Conservation (phyloP, 768 basidiomycete species). For the Russula abietina region DNA sequence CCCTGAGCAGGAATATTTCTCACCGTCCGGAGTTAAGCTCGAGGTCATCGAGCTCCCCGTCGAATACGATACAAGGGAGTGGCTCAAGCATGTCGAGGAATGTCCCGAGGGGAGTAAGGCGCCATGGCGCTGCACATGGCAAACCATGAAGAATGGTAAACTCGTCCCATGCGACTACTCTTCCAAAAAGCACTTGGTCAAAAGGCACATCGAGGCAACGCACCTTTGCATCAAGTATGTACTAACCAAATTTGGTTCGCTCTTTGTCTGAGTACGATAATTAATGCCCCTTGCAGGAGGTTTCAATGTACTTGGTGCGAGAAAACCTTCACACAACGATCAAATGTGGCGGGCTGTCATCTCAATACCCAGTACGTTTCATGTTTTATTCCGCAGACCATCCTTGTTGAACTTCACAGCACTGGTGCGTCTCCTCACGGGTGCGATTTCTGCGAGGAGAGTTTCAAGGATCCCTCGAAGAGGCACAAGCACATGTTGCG, state of each 20-base stretch:
- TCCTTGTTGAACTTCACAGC: conserved; percentile 31
- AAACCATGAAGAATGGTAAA: conserved; percentile 32
- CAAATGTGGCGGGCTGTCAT: conserved; percentile 50
- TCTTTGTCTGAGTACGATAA: conserved; percentile 22
- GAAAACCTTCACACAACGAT: conserved; percentile 54
- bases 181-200: conserved; percentile 59
- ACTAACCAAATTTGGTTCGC: conserved; percentile 16
- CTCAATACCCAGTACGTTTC: conserved; percentile 45
- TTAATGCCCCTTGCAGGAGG: conserved; percentile 35
- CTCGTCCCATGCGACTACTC: conserved; percentile 38
- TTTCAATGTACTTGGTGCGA: conserved; percentile 47
- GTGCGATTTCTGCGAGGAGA: conserved; percentile 47
- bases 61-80: conserved; percentile 23
- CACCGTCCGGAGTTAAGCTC: conserved; percentile 22
- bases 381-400: conserved; percentile 17
- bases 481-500: conserved; percentile 54
- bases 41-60: conserved; percentile 25
- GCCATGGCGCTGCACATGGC: conserved; percentile 40
- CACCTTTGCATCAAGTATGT: conserved; percentile 57
- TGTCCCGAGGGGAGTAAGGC: conserved; percentile 21
- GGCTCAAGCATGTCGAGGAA: conserved; percentile 21
- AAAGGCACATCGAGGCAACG: conserved; percentile 59
- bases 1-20: conserved; percentile 20
- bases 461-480: conserved; percentile 61
- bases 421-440: conserved; percentile 52